Evolutionary conservation across 805 yeast genomes (phyloP).

Genomic region (Barnettozyma pratensis): DNA sequence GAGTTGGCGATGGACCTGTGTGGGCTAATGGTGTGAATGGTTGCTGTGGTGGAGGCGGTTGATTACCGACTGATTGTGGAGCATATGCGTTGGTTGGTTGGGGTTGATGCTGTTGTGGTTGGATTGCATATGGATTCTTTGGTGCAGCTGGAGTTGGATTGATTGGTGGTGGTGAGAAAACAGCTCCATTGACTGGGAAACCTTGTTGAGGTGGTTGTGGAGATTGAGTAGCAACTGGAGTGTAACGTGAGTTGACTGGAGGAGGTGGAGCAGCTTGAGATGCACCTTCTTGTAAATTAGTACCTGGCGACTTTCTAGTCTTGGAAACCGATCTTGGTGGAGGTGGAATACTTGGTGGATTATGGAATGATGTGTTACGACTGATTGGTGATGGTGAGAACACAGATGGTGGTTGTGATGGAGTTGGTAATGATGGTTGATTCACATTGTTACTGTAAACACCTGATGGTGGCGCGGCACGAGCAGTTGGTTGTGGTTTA

Average conservation of each 20-base stretch:
- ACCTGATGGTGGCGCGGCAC: constrained; percentile 42
- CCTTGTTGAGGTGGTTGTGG: constrained; percentile 16
- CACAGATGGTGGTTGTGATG: constrained; percentile 23
- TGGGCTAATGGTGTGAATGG: constrained; percentile 9
- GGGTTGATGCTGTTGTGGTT: constrained; percentile 5
- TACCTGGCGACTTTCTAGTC: constrained; percentile 16
- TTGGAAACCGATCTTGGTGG: constrained; percentile 31
- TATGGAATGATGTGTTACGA: constrained; percentile 22
- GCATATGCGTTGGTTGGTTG: constrained; percentile 7
- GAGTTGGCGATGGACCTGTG: constrained; percentile 15
- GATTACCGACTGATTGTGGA: constrained; percentile 10
- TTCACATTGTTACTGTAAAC: constrained; percentile 13
- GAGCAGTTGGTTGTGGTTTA: constrained; percentile 26
- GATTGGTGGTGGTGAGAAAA: constrained; percentile 32
- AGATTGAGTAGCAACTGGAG: constrained; percentile 26
- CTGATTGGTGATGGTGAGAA: constrained; percentile 14
- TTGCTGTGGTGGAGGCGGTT: constrained; percentile 17
- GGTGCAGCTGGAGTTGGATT: constrained; percentile 17
- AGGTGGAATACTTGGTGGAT: constrained; percentile 27
- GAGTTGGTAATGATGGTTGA: constrained; percentile 12
- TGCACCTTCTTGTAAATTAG: constrained; percentile 5
- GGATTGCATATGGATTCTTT: constrained; percentile 34
- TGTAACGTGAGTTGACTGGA: constrained; percentile 27
- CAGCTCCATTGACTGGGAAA: constrained; percentile 15
- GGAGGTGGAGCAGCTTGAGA: constrained; percentile 22